phyloP scores from a whole-genome alignment of 2,329 filamentous ascomycete genomes.

The Talaromyces sp. region DNA sequence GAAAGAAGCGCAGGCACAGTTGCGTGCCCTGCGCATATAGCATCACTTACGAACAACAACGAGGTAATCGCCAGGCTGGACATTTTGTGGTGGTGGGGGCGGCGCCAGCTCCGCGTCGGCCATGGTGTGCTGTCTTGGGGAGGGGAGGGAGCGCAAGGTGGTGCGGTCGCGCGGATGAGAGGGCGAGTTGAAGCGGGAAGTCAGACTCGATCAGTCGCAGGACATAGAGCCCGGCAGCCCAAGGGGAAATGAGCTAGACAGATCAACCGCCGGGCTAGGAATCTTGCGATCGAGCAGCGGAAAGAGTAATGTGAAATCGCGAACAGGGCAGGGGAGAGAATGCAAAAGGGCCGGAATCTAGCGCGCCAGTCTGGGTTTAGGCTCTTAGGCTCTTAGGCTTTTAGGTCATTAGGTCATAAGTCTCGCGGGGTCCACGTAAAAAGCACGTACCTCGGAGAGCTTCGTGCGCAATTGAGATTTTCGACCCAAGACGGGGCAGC shows the following conservation, averaged over 20 bases:
- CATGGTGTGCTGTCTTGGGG: constrained; percentile 12
- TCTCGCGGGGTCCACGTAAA: constrained; percentile 22
- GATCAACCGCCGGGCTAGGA: neutral
- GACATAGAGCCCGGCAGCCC: constrained; percentile 35
- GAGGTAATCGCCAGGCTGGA: constrained; percentile 46
- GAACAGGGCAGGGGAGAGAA: constrained; percentile 18
- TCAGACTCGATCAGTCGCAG: constrained; percentile 25
- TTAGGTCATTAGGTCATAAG: constrained; percentile 19
- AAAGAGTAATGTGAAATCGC: constrained; percentile 15
- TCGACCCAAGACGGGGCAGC: neutral
- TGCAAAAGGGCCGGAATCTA: constrained; percentile 24
- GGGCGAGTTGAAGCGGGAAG: constrained; percentile 12
- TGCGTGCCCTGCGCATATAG: constrained; percentile 13
- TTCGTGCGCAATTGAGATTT: neutral
- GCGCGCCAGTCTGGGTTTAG: constrained; percentile 7
- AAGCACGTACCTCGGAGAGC: constrained; percentile 20
- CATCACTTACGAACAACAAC: constrained; percentile 49
- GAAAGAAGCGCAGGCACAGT: constrained; percentile 9
- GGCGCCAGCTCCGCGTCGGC: constrained; percentile 15
- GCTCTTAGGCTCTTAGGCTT: neutral
- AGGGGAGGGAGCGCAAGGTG: constrained; percentile 8
- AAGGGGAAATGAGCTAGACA: constrained; percentile 7
- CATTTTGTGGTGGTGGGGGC: constrained; percentile 37
- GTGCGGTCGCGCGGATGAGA: constrained; percentile 18
- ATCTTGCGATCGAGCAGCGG: neutral